Percentiles rank a stretch among this genome's conserved stretches.
These are phyloP conservation scores for Fusarium robinianum DNA, from an alignment of 2,329 filamentous ascomycete genomes.

Conservation along the genomic window DNA sequence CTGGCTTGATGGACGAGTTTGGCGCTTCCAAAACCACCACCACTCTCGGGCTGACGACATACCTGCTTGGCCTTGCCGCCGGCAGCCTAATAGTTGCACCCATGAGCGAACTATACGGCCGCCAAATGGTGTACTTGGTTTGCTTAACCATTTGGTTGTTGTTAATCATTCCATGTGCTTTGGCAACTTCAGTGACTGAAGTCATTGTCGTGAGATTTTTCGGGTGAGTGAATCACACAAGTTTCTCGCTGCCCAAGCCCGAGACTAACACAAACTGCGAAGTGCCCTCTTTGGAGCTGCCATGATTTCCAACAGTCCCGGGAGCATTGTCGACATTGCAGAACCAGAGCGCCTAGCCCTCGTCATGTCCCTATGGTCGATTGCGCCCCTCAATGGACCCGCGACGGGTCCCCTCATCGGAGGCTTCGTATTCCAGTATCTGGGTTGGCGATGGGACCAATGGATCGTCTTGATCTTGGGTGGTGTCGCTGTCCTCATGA, in stretches of 20 bases:
- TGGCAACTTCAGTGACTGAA: constrained; percentile 68
- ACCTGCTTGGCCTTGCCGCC: constrained; percentile 73
- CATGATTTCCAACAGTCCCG: constrained; percentile 82
- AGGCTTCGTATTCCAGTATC: constrained; percentile 70
- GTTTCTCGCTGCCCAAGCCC: neutral
- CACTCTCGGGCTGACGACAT: constrained; percentile 77
- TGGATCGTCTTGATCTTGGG: constrained; percentile 79
- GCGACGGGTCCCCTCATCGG: constrained; percentile 59
- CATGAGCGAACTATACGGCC: constrained; percentile 71
- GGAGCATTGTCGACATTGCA: constrained; percentile 83
- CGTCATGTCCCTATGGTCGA: constrained; percentile 81
- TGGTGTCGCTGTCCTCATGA: constrained; percentile 62
- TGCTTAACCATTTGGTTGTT: constrained; percentile 68
- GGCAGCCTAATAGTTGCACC: constrained; percentile 77
- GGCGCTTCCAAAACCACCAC: constrained; percentile 61
- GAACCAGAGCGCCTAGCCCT: constrained; percentile 77
- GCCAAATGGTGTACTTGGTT: constrained; percentile 69
- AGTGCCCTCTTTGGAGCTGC: constrained; percentile 65
- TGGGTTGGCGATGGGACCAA: constrained; percentile 88
- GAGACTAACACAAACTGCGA: constrained; percentile 2
- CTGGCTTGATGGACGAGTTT: constrained; percentile 71
- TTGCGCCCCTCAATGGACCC: constrained; percentile 83
- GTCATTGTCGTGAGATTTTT: constrained; percentile 77
- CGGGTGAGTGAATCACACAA: constrained; percentile 50
- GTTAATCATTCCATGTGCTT: constrained; percentile 71